Percentiles rank a stretch among this genome's conserved stretches.
Evolutionary conservation across 331 rosid genomes (phyloP).

Genomic region (Cydonia oblonga): DNA sequence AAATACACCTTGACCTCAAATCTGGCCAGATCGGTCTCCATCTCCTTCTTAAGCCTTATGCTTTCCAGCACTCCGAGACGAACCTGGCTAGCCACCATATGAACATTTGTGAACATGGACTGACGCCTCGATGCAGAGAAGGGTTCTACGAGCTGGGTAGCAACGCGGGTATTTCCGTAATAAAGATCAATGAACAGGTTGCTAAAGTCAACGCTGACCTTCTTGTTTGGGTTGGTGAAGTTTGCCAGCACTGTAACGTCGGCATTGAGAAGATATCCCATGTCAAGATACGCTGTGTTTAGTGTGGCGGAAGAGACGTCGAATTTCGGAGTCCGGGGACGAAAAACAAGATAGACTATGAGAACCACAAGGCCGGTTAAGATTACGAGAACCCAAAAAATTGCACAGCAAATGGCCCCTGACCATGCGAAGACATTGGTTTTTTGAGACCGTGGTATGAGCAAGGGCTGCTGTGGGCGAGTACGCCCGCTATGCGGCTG

Average conservation of each 20-base stretch:
- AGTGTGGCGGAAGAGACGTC: slow-evolving; percentile 49
- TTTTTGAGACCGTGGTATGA: slow-evolving; percentile 18
- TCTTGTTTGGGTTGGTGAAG: slow-evolving; percentile 87
- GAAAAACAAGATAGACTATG: slow-evolving; percentile 68
- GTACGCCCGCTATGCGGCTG: neutral
- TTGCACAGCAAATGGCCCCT: slow-evolving; percentile 47
- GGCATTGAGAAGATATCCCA: slow-evolving; percentile 81
- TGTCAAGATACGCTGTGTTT: slow-evolving; percentile 84
- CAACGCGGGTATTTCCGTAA: slow-evolving; percentile 62
- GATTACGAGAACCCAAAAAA: slow-evolving; percentile 68
- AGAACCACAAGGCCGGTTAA: slow-evolving; percentile 68
- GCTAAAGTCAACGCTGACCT: slow-evolving; percentile 69
- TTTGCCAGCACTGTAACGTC: slow-evolving; percentile 67
- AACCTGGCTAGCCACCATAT: slow-evolving; percentile 64
- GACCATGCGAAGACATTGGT: slow-evolving; percentile 46
- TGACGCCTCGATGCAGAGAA: slow-evolving; percentile 49
- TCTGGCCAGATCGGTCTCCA: slow-evolving; percentile 39
- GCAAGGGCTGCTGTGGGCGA: neutral
- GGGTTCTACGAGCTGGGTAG: slow-evolving; percentile 53
- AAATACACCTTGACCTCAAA: slow-evolving; percentile 53
- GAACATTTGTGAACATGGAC: slow-evolving; percentile 44
- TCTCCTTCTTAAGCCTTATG: slow-evolving; percentile 48
- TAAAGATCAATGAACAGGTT: slow-evolving; percentile 37
- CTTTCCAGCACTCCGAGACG: slow-evolving; percentile 44
- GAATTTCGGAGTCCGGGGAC: slow-evolving; percentile 68